These are phyloP conservation scores for Pichia exigua DNA, from an alignment of 805 yeast species.

Conservation along the genomic window DNA sequence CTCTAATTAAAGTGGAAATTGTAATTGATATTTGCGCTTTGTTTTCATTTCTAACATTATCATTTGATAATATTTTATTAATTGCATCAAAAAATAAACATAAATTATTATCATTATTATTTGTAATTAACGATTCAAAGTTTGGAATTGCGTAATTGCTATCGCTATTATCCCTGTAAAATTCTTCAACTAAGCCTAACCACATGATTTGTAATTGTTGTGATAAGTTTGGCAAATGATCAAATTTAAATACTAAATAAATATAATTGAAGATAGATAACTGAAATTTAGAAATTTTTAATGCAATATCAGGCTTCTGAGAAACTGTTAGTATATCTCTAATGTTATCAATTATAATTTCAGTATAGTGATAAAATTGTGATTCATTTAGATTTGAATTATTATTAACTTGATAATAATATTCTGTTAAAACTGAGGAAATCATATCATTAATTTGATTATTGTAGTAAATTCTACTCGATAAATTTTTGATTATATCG, in stretches of 20 bases:
- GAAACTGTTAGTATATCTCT: slow-evolving; percentile 20
- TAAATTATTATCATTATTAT: slow-evolving; percentile 33
- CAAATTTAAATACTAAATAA: slow-evolving; percentile 19
- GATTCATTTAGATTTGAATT: slow-evolving; percentile 5
- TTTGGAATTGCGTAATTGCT: slow-evolving; percentile 31
- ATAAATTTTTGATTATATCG: slow-evolving; percentile 57
- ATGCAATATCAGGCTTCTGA: slow-evolving; percentile 23
- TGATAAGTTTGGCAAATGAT: slow-evolving; percentile 14
- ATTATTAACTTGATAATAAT: slow-evolving; percentile 26
- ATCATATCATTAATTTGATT: slow-evolving; percentile 83
- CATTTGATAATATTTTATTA: slow-evolving; percentile 9
- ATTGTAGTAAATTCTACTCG: slow-evolving; percentile 73
- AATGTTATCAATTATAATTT: slow-evolving; percentile 20
- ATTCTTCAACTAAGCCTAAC: slow-evolving; percentile 32
- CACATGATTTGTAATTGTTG: slow-evolving; percentile 32
- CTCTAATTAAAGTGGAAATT: slow-evolving; percentile 21
- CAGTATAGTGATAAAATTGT: slow-evolving; percentile 16
- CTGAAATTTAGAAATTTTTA: slow-evolving; percentile 37
- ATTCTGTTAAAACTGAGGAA: slow-evolving; percentile 50
- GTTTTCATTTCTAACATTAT: slow-evolving; percentile 17
- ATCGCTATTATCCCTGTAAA: slow-evolving; percentile 17
- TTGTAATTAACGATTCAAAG: slow-evolving; percentile 34
- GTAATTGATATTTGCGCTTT: slow-evolving; percentile 21
- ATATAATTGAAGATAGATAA: slow-evolving; percentile 38
- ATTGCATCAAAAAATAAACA: slow-evolving; percentile 29